Percentiles rank a stretch among this genome's conserved stretches.
phyloP scores from a whole-genome alignment of 495 filamentous ascomycete species.

The Penicillium cosmopolitanum region DNA sequence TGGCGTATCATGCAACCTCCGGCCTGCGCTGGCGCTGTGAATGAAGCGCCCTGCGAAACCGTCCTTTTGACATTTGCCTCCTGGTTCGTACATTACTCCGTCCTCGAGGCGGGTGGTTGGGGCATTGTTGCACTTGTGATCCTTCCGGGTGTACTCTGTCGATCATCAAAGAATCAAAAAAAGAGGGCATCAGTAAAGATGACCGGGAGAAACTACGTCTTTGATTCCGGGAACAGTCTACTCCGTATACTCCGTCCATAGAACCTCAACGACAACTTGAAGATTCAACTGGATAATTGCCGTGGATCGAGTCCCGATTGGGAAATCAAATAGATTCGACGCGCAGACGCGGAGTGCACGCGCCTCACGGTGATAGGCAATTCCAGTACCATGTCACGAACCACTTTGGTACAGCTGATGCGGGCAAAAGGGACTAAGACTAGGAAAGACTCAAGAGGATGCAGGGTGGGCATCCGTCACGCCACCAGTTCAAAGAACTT shows the following conservation, averaged over 20 bases:
- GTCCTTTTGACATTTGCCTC: constrained; percentile 1
- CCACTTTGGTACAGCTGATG: constrained; percentile 11
- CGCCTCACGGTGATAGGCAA: constrained; percentile 17
- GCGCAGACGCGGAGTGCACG: constrained; percentile 15
- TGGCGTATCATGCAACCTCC: constrained; percentile 20
- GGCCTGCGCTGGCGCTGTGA: constrained; percentile 12
- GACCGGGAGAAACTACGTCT: background rate
- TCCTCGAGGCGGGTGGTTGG: constrained; percentile 2
- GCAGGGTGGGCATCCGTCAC: constrained; percentile 12
- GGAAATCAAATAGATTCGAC: constrained; percentile 16
- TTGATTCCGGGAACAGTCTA: constrained; percentile 1
- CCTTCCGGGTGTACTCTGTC: constrained; percentile 8
- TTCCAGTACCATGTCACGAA: constrained; percentile 29
- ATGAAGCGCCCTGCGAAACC: constrained; percentile 20
- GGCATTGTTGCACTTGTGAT: constrained; percentile 26
- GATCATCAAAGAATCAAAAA: constrained; percentile 5
- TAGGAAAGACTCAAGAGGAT: background rate
- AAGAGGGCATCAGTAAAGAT: background rate
- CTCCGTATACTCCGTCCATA: background rate
- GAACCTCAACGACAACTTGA: too few species aligned
- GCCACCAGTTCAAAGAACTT: constrained; percentile 16
- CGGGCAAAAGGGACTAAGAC: constrained; percentile 1
- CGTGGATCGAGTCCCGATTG: constrained; percentile 15
- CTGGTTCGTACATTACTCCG: background rate
- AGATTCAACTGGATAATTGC: background rate